Conservation (phyloP, 2,329 filamentous ascomycete species). For the Penicillium sp. region DNA sequence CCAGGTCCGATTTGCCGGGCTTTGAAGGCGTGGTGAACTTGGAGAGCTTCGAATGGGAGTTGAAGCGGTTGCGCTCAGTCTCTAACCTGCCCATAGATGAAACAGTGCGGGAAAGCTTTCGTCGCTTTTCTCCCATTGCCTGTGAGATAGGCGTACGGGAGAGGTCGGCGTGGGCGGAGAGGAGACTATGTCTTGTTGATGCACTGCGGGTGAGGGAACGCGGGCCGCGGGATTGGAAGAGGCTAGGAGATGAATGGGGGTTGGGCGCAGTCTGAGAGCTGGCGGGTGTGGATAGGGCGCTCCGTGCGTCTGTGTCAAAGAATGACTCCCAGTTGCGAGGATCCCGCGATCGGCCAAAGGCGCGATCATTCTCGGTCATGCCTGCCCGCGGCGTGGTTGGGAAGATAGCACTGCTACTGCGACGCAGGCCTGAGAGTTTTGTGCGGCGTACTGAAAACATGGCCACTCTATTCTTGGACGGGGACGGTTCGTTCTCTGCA, state of each 20-base stretch:
- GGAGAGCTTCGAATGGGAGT: constrained; percentile 28
- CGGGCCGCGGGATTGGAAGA: constrained; percentile 71
- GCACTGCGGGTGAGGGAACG: constrained; percentile 49
- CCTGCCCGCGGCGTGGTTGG: constrained; percentile 61
- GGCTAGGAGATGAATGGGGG: constrained; percentile 66
- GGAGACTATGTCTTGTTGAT: constrained; percentile 56
- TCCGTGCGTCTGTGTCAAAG: constrained; percentile 76
- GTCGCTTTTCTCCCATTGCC: constrained; percentile 54
- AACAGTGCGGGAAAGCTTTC: constrained; percentile 60
- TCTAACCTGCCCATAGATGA: constrained; percentile 67
- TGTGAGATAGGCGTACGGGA: constrained; percentile 53
- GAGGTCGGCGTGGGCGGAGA: constrained; percentile 42
- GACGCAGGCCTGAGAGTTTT: constrained; percentile 59
- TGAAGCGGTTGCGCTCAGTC: constrained; percentile 41
- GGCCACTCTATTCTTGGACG: constrained; percentile 55
- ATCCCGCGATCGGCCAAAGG: constrained; percentile 77
- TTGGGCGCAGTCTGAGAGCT: constrained; percentile 67
- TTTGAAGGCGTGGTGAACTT: constrained; percentile 26
- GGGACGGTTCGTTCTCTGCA: constrained; percentile 69
- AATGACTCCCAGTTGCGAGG: constrained; percentile 89
- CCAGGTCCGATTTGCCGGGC: constrained; percentile 38
- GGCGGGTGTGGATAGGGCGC: constrained; percentile 76
- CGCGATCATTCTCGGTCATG: constrained; percentile 48
- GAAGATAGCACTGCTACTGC: constrained; percentile 69
- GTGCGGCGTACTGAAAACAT: constrained; percentile 51